phyloP scores from a whole-genome alignment of 2,329 filamentous ascomycete genomes.

The Aspergillus viridinutans region DNA sequence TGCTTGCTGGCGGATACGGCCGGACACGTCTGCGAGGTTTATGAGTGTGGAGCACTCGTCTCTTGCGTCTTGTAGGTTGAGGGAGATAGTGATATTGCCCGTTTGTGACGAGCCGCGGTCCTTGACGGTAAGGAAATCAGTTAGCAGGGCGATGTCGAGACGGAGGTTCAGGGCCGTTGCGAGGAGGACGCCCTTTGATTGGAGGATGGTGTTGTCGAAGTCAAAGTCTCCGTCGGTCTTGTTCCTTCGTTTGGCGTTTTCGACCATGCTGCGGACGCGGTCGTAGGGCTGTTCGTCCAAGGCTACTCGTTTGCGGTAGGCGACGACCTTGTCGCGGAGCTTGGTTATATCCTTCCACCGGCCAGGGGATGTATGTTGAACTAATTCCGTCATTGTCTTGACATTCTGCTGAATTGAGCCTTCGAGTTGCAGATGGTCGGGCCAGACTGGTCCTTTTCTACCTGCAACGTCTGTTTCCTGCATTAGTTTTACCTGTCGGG shows the following conservation, averaged over 20 bases:
- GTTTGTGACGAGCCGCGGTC: neutral
- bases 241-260: conserved; percentile 26
- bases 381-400: conserved; percentile 15
- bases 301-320: conserved; percentile 30
- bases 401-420: conserved; percentile 22
- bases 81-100: conserved; percentile 1
- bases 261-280: conserved; percentile 32
- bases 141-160: conserved; percentile 47
- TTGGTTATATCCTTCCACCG: conserved; percentile 22
- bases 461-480: conserved; percentile 7
- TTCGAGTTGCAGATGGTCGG: conserved; percentile 4
- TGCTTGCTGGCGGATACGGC: conserved; percentile 42
- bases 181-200: conserved; percentile 39
- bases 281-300: conserved; percentile 39
- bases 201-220: conserved; percentile 28
- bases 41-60: conserved; percentile 42
- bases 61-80: conserved; percentile 32
- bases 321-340: conserved; percentile 26
- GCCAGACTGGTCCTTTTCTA: neutral
- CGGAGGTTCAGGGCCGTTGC: conserved; percentile 45
- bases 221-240: conserved; percentile 18
- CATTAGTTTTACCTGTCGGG: conserved; percentile 22
- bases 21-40: conserved; percentile 31
- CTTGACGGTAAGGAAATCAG: conserved; percentile 37
- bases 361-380: conserved; percentile 17